Conservation (phyloP, 2,329 filamentous ascomycete genomes). For the Plectosphaerella plurivora region DNA sequence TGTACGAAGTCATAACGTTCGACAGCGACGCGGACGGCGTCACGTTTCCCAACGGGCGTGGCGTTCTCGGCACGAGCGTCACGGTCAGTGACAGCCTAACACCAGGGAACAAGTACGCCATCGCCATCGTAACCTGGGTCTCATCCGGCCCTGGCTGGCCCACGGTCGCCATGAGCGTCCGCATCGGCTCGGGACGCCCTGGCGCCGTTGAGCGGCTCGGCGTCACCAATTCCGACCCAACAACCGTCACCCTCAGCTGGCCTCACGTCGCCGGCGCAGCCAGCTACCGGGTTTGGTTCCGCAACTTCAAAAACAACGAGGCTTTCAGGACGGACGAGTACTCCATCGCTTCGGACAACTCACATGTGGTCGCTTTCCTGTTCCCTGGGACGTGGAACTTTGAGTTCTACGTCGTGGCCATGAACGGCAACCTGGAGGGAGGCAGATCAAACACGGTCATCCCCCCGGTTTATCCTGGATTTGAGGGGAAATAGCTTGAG, state of each 20-base stretch:
- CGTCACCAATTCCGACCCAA: background rate
- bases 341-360: background rate
- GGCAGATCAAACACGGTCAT: background rate
- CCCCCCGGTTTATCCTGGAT: background rate
- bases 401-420: conserved; percentile 14
- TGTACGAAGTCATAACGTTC: background rate
- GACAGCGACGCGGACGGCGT: background rate
- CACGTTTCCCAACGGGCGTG: background rate
- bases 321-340: background rate
- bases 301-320: background rate
- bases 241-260: conserved; percentile 1
- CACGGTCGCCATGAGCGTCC: background rate
- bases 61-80: background rate
- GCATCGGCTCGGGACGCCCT: conserved; percentile 1
- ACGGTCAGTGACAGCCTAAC: background rate
- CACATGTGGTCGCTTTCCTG: conserved; percentile 6
- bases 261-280: background rate
- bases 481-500: background rate
- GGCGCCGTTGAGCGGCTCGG: background rate
- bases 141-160: background rate
- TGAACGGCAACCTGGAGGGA: conserved; percentile 13
- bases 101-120: background rate
- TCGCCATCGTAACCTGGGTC: conserved; percentile 3
- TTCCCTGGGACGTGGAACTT: conserved; percentile 14
- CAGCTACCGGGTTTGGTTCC: conserved; percentile 5